phyloP scores from a whole-genome alignment of 2,329 filamentous ascomycete genomes.

The Cryphonectria parasitica region DNA sequence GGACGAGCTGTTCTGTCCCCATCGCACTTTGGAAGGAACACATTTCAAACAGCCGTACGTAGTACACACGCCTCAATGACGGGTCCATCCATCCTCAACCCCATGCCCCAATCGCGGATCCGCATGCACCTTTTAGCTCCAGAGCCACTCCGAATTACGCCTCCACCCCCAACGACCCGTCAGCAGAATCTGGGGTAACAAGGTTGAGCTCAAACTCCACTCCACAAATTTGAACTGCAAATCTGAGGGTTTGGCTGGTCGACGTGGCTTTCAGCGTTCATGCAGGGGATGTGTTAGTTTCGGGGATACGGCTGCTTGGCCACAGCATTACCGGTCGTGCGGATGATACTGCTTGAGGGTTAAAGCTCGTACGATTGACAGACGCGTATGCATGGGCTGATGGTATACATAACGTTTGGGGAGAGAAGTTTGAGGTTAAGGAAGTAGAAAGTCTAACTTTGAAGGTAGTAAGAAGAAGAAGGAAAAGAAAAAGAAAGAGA shows the following conservation, averaged over 20 bases:
- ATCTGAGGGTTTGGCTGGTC: not conserved
- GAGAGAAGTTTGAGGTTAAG: not conserved
- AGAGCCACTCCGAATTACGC: not conserved
- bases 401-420: not conserved
- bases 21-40: not conserved
- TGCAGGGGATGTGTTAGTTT: not conserved
- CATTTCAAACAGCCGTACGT: not conserved
- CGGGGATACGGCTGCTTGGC: not conserved
- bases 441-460: not conserved
- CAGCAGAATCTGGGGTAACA: conserved; percentile 12
- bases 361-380: conserved; percentile 7
- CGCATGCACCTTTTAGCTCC: not conserved
- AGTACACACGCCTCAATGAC: not conserved
- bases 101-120: not conserved
- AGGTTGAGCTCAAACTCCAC: not conserved
- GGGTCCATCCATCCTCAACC: not conserved
- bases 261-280: not conserved
- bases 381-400: not conserved
- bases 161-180: not conserved
- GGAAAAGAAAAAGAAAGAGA: too few relatives aligned
- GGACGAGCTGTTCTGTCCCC: not conserved
- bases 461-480: too few relatives aligned
- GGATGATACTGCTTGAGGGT: conserved; percentile 3
- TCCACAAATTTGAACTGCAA: not conserved
- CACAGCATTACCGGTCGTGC: conserved; percentile 6